Conservation (phyloP, 2,329 filamentous ascomycete genomes). For the Podosphaera xanthii region DNA sequence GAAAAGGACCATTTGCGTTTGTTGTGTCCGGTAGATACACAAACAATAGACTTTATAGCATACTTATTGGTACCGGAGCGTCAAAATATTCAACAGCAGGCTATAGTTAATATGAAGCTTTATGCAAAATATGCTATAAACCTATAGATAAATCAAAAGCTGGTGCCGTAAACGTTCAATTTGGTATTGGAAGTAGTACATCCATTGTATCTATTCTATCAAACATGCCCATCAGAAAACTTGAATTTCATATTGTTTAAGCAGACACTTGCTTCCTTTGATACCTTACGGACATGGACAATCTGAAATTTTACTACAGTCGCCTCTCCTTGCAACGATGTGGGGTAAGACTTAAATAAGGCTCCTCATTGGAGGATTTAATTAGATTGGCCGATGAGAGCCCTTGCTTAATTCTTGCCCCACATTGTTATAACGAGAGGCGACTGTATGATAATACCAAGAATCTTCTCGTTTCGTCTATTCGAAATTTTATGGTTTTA, state of each 20-base stretch:
- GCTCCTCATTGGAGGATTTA: no score
- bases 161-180: no score
- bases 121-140: no score
- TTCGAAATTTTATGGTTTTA: neutral
- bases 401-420: no score
- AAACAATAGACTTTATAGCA: neutral
- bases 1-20: neutral
- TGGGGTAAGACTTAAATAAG: no score
- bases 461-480: neutral
- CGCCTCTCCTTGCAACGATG: no score
- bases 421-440: no score
- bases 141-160: no score
- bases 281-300: neutral
- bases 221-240: neutral
- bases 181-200: neutral
- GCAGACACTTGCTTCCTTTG: neutral
- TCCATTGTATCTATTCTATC: neutral
- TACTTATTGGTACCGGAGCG: constrained; percentile 1
- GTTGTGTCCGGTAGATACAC: neutral
- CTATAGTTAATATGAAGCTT: neutral
- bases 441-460: neutral
- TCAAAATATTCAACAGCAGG: constrained; percentile 1
- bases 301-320: neutral
- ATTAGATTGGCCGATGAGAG: no score
- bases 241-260: neutral